Evolutionary conservation across 2,329 filamentous ascomycete genomes (phyloP).

Genomic region (Dryadomyces quercus-mongolicae): DNA sequence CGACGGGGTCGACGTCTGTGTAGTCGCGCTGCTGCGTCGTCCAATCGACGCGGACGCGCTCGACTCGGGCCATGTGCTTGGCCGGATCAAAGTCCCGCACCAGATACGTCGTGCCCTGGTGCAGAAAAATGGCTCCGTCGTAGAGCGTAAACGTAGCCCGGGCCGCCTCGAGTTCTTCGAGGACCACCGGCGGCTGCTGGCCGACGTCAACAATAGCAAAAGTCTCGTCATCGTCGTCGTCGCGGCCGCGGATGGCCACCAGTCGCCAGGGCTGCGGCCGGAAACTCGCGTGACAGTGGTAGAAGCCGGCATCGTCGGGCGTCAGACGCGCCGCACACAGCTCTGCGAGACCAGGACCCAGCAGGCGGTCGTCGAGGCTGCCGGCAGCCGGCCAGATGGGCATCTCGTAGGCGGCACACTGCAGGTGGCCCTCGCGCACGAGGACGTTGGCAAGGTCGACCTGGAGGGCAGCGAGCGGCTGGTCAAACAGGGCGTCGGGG

Average conservation of each 20-base stretch:
- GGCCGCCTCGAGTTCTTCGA: slow-evolving; percentile 92
- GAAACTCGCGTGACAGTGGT: slow-evolving; percentile 81
- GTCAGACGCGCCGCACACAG: slow-evolving; percentile 65
- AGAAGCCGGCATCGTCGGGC: slow-evolving; percentile 67
- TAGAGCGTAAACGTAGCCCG: slow-evolving; percentile 95
- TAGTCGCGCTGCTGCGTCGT: slow-evolving; percentile 86
- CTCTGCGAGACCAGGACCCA: slow-evolving; percentile 58
- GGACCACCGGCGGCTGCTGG: slow-evolving; percentile 66
- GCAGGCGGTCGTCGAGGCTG: slow-evolving; percentile 43
- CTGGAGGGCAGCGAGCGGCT: slow-evolving; percentile 78
- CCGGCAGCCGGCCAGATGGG: slow-evolving; percentile 74
- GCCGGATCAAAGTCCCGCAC: slow-evolving; percentile 82
- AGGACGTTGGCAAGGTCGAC: slow-evolving; percentile 89
- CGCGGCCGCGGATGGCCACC: slow-evolving; percentile 84
- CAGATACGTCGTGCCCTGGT: slow-evolving; percentile 88
- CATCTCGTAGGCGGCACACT: slow-evolving; percentile 93
- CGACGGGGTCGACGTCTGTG: slow-evolving; percentile 86
- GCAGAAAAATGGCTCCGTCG: slow-evolving; percentile 91
- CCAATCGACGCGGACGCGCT: slow-evolving; percentile 87
- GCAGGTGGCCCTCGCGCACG: slow-evolving; percentile 83
- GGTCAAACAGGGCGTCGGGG: slow-evolving; percentile 84
- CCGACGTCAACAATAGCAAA: slow-evolving; percentile 89
- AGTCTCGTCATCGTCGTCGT: slow-evolving; percentile 69
- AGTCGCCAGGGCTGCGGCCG: slow-evolving; percentile 71
- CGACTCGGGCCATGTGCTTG: slow-evolving; percentile 71